Percentiles rank a stretch among this genome's conserved stretches.
Conservation (phyloP, 148 eudicot species). For the Heliamphora exappendiculata region DNA sequence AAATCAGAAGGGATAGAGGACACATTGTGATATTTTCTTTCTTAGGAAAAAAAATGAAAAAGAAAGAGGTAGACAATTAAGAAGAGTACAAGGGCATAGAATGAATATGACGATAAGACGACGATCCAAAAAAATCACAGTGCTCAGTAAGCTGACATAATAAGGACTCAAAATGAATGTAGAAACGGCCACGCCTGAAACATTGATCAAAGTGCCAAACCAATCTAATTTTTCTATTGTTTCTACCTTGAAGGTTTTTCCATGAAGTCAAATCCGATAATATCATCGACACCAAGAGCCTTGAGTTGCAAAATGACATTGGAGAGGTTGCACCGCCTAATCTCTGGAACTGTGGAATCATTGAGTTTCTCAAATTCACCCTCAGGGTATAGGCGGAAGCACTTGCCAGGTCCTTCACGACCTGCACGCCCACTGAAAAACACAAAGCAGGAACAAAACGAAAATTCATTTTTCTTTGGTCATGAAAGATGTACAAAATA, state of each 20-base stretch:
- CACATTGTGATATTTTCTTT: neutral
- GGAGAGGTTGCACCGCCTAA: constrained; percentile 71
- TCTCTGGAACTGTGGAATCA: constrained; percentile 89
- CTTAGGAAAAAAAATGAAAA: neutral
- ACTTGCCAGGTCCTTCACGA: constrained; percentile 95
- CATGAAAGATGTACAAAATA: neutral
- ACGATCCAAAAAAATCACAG: neutral
- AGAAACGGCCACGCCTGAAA: neutral
- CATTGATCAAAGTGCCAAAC: neutral
- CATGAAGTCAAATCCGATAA: constrained; percentile 85
- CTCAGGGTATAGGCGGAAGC: constrained; percentile 92
- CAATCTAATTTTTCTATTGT: neutral
- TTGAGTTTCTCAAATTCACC: constrained; percentile 61
- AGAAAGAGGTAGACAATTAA: neutral
- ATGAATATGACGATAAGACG: neutral
- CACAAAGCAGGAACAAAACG: constrained; percentile 1
- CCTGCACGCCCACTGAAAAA: constrained; percentile 92
- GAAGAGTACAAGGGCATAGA: neutral
- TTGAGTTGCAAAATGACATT: constrained; percentile 88
- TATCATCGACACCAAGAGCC: constrained; percentile 88
- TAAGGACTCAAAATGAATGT: neutral
- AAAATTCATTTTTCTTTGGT: neutral
- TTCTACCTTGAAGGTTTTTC: constrained; percentile 77
- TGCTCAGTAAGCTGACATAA: neutral
- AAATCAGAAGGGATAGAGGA: neutral